Evolutionary conservation across 2,329 filamentous ascomycete species (phyloP).

Genomic region (Westerdykella sp.): DNA sequence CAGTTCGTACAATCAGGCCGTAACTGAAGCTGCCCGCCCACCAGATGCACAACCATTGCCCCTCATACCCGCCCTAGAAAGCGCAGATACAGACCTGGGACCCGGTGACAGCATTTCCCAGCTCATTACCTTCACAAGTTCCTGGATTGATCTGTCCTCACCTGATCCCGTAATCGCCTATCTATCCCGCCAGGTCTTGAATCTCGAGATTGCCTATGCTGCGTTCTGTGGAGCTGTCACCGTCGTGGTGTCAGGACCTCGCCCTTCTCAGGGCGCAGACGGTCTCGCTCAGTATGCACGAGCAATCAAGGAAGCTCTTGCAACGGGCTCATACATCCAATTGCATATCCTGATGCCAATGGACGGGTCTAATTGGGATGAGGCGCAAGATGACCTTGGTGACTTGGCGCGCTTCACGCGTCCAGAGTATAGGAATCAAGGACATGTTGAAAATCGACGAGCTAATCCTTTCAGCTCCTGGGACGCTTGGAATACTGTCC

Average conservation of each 20-base stretch:
- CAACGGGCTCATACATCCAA: constrained; percentile 67
- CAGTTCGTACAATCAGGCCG: constrained; percentile 47
- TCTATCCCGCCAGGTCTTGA: constrained; percentile 82
- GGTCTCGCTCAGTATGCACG: constrained; percentile 70
- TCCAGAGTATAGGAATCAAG: constrained; percentile 26
- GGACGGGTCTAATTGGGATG: constrained; percentile 63
- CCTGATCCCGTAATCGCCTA: constrained; percentile 75
- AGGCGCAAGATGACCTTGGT: constrained; percentile 48
- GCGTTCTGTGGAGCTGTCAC: constrained; percentile 88
- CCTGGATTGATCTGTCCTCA: constrained; percentile 89
- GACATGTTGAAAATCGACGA: constrained; percentile 31
- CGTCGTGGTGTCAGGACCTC: constrained; percentile 74
- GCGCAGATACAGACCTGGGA: constrained; percentile 69
- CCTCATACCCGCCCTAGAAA: constrained; percentile 59
- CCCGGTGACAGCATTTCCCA: constrained; percentile 65
- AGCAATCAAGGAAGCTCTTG: constrained; percentile 72
- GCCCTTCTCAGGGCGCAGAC: constrained; percentile 53
- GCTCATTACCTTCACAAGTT: constrained; percentile 71
- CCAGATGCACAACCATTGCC: constrained; percentile 39
- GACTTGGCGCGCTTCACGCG: constrained; percentile 47
- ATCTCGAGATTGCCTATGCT: constrained; percentile 87
- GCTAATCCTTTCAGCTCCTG: constrained; percentile 73
- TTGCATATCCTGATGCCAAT: constrained; percentile 78
- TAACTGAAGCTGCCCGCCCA: constrained; percentile 39
- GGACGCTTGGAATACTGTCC: constrained; percentile 90